These are phyloP conservation scores for Eleusine indica DNA, from an alignment of 176 grass and related monocot species.

Conservation along the genomic window DNA sequence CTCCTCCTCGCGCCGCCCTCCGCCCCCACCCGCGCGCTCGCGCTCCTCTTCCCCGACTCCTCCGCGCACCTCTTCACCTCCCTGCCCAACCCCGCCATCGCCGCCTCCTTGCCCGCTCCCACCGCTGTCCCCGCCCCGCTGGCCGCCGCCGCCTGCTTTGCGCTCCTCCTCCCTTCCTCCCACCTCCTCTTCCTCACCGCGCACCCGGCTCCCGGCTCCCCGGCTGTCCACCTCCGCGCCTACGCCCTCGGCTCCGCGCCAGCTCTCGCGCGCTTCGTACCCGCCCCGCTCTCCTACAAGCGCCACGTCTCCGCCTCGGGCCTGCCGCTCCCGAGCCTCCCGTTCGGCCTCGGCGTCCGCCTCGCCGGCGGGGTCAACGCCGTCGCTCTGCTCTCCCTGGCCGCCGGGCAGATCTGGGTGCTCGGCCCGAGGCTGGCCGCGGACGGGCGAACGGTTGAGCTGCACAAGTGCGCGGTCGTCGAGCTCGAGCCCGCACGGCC, in stretches of 20 bases:
- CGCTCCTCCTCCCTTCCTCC: constrained; percentile 55
- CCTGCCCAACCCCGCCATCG: constrained; percentile 13
- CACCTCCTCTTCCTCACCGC: constrained; percentile 56
- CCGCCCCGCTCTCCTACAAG: constrained; percentile 57
- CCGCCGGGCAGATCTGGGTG: constrained; percentile 87
- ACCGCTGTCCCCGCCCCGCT: constrained; percentile 58
- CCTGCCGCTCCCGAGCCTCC: constrained; percentile 59
- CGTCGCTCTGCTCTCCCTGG: constrained; percentile 67
- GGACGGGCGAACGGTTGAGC: constrained; percentile 53
- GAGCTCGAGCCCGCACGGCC: constrained; percentile 67
- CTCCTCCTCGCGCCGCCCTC: constrained; percentile 46
- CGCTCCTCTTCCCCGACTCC: constrained; percentile 49
- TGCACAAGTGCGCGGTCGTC: constrained; percentile 82
- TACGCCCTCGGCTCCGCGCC: constrained; percentile 46
- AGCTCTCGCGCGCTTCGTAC: constrained; percentile 44
- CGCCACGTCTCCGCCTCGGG: constrained; percentile 23
- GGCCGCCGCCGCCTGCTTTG: constrained; percentile 60
- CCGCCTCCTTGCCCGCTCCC: constrained; percentile 39
- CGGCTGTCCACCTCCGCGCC: constrained; percentile 63
- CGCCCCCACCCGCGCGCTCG: constrained; percentile 40
- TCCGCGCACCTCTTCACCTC: constrained; percentile 45
- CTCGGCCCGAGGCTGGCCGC: constrained; percentile 46
- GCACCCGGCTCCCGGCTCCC: constrained; percentile 57
- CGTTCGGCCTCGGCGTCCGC: constrained; percentile 62
- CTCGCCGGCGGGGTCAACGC: constrained; percentile 66